These are phyloP conservation scores for Kuraishia ogatae DNA, from an alignment of 805 yeast genomes.

Conservation along the genomic window DNA sequence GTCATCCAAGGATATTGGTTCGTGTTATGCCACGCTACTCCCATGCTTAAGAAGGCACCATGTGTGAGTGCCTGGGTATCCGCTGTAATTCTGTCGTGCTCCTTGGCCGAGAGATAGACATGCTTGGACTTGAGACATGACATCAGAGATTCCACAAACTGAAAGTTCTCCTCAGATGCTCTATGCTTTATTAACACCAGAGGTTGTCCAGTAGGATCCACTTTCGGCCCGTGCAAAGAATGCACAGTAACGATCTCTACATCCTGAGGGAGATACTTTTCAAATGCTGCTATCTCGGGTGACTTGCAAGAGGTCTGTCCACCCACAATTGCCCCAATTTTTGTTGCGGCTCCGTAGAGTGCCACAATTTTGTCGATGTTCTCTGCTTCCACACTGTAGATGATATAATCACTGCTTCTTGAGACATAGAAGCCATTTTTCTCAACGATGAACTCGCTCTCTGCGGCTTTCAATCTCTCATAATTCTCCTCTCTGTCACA, in stretches of 20 bases:
- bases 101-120: conserved; percentile 72
- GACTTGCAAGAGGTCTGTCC: conserved; percentile 96
- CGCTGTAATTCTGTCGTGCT: conserved; percentile 93
- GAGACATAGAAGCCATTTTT: conserved; percentile 79
- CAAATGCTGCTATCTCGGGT: conserved; percentile 85
- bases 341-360: conserved; percentile 79
- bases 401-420: conserved; percentile 69
- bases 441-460: conserved; percentile 46
- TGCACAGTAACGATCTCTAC: conserved; percentile 81
- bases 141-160: conserved; percentile 54
- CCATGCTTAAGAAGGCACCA: conserved; percentile 96
- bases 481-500: conserved; percentile 72
- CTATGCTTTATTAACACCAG: conserved; percentile 77
- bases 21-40: conserved; percentile 83
- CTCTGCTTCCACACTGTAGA: conserved; percentile 92
- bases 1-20: conserved; percentile 89
- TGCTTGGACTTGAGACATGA: conserved; percentile 70
- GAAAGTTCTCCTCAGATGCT: conserved; percentile 43
- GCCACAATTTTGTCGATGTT: conserved; percentile 65
- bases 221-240: conserved; percentile 91
- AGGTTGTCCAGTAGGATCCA: conserved; percentile 87
- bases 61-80: conserved; percentile 99
- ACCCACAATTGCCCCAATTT: conserved; percentile 87
- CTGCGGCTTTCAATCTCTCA: conserved; percentile 32
- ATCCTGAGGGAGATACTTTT: conserved; percentile 63